Percentiles rank a stretch among this genome's conserved stretches.
These are phyloP conservation scores for Daucus carota DNA, from an alignment of 129 eudicot species.

Conservation along the genomic window DNA sequence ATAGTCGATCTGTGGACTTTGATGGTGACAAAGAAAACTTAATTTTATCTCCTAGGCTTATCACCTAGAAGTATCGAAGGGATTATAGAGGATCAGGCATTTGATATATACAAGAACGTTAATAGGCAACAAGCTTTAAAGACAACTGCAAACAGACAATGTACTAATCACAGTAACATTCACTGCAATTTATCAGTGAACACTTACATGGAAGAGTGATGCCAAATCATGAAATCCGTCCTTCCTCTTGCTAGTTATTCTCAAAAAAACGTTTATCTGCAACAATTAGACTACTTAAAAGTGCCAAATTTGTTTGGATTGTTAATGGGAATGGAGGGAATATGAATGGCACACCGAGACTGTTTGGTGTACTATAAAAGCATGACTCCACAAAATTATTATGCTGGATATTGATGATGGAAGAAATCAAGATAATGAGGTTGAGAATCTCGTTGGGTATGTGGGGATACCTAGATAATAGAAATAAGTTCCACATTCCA, in stretches of 20 bases:
- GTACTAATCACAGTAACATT: neutral
- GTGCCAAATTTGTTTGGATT: neutral
- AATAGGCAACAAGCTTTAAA: neutral
- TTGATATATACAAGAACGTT: neutral
- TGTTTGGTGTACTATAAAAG: neutral
- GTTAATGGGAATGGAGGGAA: neutral
- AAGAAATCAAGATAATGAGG: neutral
- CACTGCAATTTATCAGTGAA: neutral
- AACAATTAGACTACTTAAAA: neutral
- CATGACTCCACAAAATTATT: neutral
- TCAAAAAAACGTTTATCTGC: slow-evolving; percentile 90
- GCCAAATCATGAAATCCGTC: slow-evolving; percentile 99
- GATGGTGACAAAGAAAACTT: slow-evolving; percentile 94
- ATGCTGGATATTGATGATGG: neutral
- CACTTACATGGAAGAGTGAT: slow-evolving; percentile 87
- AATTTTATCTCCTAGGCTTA: slow-evolving; percentile 89
- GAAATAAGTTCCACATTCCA: neutral
- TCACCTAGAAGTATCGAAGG: slow-evolving; percentile 40
- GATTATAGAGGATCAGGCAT: slow-evolving; percentile 8
- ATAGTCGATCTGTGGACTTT: slow-evolving; percentile 66
- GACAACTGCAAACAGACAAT: neutral
- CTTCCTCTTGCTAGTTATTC: slow-evolving; percentile 82
- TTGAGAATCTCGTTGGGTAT: neutral
- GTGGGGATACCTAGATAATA: neutral
- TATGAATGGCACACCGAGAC: neutral